A percentile compares a stretch with the other conserved stretches of the same genome.
Evolutionary conservation across 2,329 filamentous ascomycete species (phyloP).

Genomic region (Botrytis sinoallii): DNA sequence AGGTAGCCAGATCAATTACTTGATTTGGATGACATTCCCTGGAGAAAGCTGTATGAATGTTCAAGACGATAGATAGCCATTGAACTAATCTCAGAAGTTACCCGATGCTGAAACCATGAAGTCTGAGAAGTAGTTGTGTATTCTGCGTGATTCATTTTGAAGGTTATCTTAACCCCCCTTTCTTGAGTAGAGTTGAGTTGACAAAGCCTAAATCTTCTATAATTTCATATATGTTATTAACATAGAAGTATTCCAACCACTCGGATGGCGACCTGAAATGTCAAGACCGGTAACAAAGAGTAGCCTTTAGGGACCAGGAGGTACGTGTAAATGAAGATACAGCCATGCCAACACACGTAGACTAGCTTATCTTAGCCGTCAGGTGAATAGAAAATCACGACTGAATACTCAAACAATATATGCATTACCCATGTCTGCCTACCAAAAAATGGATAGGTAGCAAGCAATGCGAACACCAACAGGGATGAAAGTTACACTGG

Average conservation of each 20-base stretch:
- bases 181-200: background rate
- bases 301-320: background rate
- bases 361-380: background rate
- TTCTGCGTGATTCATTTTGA: background rate
- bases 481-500: background rate
- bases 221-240: background rate
- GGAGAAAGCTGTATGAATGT: background rate
- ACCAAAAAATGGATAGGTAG: background rate
- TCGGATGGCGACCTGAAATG: background rate
- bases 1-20: background rate
- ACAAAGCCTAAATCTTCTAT: no score
- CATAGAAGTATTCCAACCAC: background rate
- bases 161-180: background rate
- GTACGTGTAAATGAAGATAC: background rate
- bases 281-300: background rate
- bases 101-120: background rate
- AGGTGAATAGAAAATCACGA: background rate
- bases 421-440: background rate
- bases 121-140: background rate
- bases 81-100: background rate
- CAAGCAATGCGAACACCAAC: no score
- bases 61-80: background rate
- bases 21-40: background rate
- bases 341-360: background rate
- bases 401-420: background rate